Percentiles rank a stretch among this genome's conserved stretches.
phyloP scores from a whole-genome alignment of 768 basidiomycete genomes.

The Mycena vulgaris region DNA sequence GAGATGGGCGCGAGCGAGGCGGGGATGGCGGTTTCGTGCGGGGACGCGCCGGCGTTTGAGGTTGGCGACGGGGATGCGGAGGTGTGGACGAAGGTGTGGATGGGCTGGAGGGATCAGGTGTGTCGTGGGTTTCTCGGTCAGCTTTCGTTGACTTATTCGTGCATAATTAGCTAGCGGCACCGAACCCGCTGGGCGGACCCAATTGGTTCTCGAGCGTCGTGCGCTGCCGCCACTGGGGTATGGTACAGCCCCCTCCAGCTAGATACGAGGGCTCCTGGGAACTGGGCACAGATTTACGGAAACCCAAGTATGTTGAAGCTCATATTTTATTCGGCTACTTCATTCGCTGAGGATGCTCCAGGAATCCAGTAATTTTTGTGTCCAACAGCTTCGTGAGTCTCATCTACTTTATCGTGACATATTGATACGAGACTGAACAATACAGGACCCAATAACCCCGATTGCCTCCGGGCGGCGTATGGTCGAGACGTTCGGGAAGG shows the following conservation, averaged over 20 bases:
- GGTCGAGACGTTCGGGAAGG: slow-evolving; percentile 29
- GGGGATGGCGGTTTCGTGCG: slow-evolving; percentile 31
- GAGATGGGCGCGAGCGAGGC: slow-evolving; percentile 31
- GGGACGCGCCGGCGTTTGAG: slow-evolving; percentile 30
- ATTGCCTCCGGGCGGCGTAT: slow-evolving; percentile 27
- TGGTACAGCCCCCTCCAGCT: slow-evolving; percentile 19
- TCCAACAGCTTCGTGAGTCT: slow-evolving; percentile 32
- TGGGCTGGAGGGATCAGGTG: slow-evolving; percentile 30
- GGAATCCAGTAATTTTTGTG: slow-evolving; percentile 33
- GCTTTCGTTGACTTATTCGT: too few relatives aligned
- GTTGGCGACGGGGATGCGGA: slow-evolving; percentile 8
- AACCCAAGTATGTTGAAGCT: slow-evolving; percentile 15
- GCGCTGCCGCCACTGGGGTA: slow-evolving; percentile 30
- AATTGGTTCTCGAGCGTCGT: slow-evolving; percentile 19
- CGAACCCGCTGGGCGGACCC: slow-evolving; percentile 30
- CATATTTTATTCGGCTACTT: neutral
- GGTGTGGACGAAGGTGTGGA: slow-evolving; percentile 30
- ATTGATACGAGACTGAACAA: neutral
- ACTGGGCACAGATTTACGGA: slow-evolving; percentile 10
- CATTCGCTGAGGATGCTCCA: neutral
- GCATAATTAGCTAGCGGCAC: slow-evolving; percentile 17
- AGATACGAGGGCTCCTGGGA: slow-evolving; percentile 30
- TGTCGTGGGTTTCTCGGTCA: neutral
- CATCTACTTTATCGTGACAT: too few relatives aligned
- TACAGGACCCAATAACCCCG: slow-evolving; percentile 31